Conservation (phyloP, 495 filamentous ascomycete species). For the Cercophora scortea region DNA sequence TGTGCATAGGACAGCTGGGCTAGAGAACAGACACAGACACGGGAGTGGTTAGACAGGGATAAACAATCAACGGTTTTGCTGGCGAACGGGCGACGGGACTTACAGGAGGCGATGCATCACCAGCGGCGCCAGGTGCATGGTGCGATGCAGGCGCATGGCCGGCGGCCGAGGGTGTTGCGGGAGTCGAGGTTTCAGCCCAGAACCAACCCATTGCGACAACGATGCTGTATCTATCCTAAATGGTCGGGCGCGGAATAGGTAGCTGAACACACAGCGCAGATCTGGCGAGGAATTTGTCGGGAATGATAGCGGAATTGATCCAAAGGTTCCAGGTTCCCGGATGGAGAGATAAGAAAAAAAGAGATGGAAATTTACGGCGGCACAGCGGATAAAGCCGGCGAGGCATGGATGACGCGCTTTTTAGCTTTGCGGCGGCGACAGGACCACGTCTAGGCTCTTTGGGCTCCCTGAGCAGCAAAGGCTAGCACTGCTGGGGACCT, state of each 20-base stretch:
- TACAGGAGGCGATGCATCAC: constrained; percentile 59
- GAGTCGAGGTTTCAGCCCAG: constrained; percentile 69
- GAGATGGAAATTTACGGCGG: background rate
- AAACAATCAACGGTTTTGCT: background rate
- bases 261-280: background rate
- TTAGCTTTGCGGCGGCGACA: no score
- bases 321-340: background rate
- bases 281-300: background rate
- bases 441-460: no score
- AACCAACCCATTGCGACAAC: constrained; percentile 82
- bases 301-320: background rate
- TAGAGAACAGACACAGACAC: constrained; percentile 24
- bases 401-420: background rate
- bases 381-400: background rate
- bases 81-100: constrained; percentile 20
- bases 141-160: constrained; percentile 12
- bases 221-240: background rate
- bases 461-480: no score
- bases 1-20: constrained; percentile 91
- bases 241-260: background rate
- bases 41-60: constrained; percentile 18
- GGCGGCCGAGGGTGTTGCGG: constrained; percentile 28
- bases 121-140: constrained; percentile 24
- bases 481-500: no score
- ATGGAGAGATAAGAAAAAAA: constrained; percentile 13